Evolutionary conservation across 441 rosid genomes (phyloP).

Genomic region (Arabidopsis hybrid): DNA sequence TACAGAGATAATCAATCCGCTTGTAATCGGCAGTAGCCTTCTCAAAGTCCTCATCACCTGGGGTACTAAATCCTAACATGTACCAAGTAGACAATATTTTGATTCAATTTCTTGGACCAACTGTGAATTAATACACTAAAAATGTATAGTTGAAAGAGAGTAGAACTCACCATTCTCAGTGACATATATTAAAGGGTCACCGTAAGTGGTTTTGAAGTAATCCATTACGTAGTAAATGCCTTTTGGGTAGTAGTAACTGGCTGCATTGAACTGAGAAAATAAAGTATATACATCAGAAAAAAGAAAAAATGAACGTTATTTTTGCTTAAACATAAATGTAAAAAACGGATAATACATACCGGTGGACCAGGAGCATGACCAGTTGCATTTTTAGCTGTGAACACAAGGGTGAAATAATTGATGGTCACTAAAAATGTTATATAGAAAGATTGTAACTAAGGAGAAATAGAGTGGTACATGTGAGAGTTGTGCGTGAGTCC

Average conservation of each 20-base stretch:
- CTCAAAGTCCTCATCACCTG: background rate
- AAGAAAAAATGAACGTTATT: background rate
- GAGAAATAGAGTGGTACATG: conserved; percentile 33
- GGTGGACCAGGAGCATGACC: conserved; percentile 15
- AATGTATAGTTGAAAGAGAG: background rate
- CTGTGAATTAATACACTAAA: background rate
- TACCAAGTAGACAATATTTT: background rate
- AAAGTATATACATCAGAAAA: conserved; percentile 3
- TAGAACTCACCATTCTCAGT: conserved; percentile 41
- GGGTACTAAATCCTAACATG: background rate
- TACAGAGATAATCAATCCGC: conserved; percentile 37
- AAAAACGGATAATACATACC: conserved; percentile 21
- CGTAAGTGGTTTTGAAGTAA: background rate
- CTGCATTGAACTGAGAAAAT: background rate
- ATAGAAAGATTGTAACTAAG: background rate
- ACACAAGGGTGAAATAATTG: background rate
- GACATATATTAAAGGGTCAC: conserved; percentile 26
- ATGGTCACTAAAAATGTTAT: background rate
- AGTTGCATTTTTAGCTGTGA: background rate
- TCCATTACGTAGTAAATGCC: conserved; percentile 31
- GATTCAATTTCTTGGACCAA: conserved; percentile 1
- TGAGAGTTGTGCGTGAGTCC: conserved; percentile 23
- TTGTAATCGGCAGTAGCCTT: conserved; percentile 3
- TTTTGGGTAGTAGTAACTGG: conserved; percentile 17
- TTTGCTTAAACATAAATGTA: background rate